A percentile compares a stretch with the other conserved stretches of the same genome.
Conservation (phyloP, 495 filamentous ascomycete genomes). For the Arthonia radiata region DNA sequence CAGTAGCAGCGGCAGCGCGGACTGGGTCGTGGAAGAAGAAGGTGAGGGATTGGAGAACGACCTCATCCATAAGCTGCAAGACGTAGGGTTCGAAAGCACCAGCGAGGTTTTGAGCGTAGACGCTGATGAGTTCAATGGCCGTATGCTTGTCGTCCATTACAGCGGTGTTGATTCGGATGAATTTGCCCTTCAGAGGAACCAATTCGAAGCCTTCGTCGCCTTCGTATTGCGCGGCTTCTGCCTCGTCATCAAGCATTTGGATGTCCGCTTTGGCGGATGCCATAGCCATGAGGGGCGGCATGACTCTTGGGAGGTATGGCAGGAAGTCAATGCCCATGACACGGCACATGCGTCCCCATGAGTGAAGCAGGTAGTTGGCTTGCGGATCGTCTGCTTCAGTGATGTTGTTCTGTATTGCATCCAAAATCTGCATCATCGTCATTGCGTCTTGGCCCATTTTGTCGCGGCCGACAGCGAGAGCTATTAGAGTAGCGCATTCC, state of each 20-base stretch:
- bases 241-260: conserved; percentile 85
- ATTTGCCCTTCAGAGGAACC: conserved; percentile 85
- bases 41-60: conserved; percentile 73
- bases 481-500: conserved; percentile 96
- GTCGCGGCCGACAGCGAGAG: conserved; percentile 80
- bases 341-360: conserved; percentile 97
- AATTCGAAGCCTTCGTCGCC: conserved; percentile 97
- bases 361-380: conserved; percentile 90
- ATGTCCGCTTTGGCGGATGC: conserved; percentile 94
- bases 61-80: conserved; percentile 81
- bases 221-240: conserved; percentile 75
- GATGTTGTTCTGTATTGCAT: conserved; percentile 65
- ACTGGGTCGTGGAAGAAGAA: conserved; percentile 99
- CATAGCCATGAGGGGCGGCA: conserved; percentile 77
- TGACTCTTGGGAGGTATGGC: conserved; percentile 73
- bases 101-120: conserved; percentile 87
- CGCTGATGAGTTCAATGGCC: conserved; percentile 82
- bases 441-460: conserved; percentile 73
- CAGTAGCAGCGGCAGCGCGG: conserved; percentile 80
- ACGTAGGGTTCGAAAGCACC: conserved; percentile 82
- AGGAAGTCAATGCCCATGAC: conserved; percentile 78
- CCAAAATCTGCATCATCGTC: conserved; percentile 63
- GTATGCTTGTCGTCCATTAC: conserved; percentile 96
- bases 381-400: conserved; percentile 89
- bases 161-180: conserved; percentile 95